Percentiles rank a stretch among this genome's conserved stretches.
phyloP scores from a whole-genome alignment of 176 grass and related monocot species.

The Eragrostis nindensis region DNA sequence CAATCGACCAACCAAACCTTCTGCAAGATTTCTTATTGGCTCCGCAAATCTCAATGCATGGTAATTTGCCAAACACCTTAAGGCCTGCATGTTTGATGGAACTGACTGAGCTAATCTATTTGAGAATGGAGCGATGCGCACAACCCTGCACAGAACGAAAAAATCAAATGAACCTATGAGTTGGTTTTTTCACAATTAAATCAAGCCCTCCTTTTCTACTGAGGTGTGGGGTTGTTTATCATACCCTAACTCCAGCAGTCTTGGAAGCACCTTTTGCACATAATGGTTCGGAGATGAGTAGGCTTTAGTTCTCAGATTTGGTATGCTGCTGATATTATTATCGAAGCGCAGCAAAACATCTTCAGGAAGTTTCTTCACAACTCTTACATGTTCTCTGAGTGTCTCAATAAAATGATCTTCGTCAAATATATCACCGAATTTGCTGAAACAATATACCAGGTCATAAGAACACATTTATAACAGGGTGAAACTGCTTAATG shows the following conservation, averaged over 20 bases:
- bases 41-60: conserved; percentile 82
- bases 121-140: conserved; percentile 93
- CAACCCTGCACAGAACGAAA: conserved; percentile 64
- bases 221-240: neutral
- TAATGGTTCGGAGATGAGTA: conserved; percentile 76
- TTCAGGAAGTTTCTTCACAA: conserved; percentile 77
- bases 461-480: conserved; percentile 1
- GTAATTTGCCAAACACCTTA: conserved; percentile 92
- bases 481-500: neutral
- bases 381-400: conserved; percentile 73
- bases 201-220: conserved; percentile 4
- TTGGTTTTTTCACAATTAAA: conserved; percentile 29
- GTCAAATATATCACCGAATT: conserved; percentile 92
- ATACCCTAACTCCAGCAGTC: conserved; percentile 84
- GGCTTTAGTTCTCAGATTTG: conserved; percentile 96
- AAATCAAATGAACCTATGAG: conserved; percentile 26
- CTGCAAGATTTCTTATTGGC: conserved; percentile 77
- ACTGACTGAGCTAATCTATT: conserved; percentile 88
- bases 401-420: conserved; percentile 85
- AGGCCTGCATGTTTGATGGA: conserved; percentile 62
- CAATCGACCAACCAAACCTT: conserved; percentile 75
- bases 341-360: conserved; percentile 78
- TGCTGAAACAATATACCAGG: conserved; percentile 62
- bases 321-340: conserved; percentile 87
- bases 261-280: conserved; percentile 85